Evolutionary conservation across 106 monocot genomes (phyloP).

Genomic region (Allium cepa): DNA sequence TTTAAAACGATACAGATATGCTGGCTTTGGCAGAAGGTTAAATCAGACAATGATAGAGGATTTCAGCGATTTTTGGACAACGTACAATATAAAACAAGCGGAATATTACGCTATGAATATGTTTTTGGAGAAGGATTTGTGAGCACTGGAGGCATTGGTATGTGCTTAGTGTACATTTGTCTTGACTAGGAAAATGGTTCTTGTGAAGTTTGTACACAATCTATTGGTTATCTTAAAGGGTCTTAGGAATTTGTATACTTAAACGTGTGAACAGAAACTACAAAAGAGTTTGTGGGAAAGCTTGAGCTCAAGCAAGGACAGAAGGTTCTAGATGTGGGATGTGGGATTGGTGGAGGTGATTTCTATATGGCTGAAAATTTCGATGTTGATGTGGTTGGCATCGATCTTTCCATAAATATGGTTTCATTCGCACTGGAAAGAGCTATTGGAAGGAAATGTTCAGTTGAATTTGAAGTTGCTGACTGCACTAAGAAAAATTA

Average conservation of each 20-base stretch:
- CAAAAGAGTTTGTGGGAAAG: conserved; percentile 57
- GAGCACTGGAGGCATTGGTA: conserved; percentile 98
- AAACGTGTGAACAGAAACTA: conserved; percentile 30
- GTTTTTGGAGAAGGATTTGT: conserved; percentile 96
- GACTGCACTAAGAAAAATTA: conserved; percentile 57
- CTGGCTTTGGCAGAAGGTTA: conserved; percentile 94
- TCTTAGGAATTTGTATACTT: too few species aligned
- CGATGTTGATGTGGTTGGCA: conserved; percentile 59
- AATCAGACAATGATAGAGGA: conserved; percentile 58
- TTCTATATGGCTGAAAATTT: conserved; percentile 72
- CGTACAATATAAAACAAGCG: conserved; percentile 87
- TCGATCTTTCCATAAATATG: conserved; percentile 75
- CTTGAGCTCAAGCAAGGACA: conserved; percentile 49
- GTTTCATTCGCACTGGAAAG: conserved; percentile 66
- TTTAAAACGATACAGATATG: conserved; percentile 56
- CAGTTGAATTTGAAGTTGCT: conserved; percentile 58
- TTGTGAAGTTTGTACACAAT: background rate
- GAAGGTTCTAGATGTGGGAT: conserved; percentile 71
- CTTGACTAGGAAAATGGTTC: background rate
- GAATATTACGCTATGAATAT: conserved; percentile 93
- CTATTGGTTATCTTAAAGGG: too few species aligned
- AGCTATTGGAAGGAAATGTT: conserved; percentile 64
- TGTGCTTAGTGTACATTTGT: background rate
- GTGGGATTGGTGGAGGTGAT: conserved; percentile 76
- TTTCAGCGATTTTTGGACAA: conserved; percentile 96